Base-by-base conservation (phyloP, 208 protist species). In the Leishmania mexicana region DNA sequence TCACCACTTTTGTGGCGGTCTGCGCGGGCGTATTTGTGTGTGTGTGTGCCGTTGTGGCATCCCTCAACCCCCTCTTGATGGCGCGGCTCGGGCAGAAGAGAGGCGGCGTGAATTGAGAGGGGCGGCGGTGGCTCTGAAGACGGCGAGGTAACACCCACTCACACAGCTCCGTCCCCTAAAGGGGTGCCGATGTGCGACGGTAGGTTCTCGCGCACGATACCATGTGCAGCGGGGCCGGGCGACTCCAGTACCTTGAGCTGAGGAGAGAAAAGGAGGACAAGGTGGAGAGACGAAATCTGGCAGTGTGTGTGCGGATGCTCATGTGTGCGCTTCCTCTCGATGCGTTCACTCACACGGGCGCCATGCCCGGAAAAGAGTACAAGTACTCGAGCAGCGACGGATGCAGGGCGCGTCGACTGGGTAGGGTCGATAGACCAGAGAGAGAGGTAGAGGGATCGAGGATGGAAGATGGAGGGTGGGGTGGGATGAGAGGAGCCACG, bases 401-500 rank as follows among this genome's bases (percentile, higher is more conserved):
- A 73, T 47, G 68, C 24, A 73, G 68, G 68, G 7, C 28, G 2
- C 21, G 10, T 19, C 24, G 68, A 73, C 42, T 13, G 42, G n/a
- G 35, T 53, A n/a, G 42, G 42, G 21, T 31, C n/a, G 17, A 53
- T 24, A 38, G 28, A 77, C 98, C 6, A 85, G 98, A 35, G 93
- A 35, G 93, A 80, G 90, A 24, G 86, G 98, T 17, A 90, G 98
- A 80, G 57, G 35, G 54, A 80, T 42, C 28, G 8, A 31, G 40
- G 49, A 15, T 58, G n/a, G 42, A 13, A 35, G n/a, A 42, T 24
- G 31, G 62, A 65, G 42, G 45, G 45, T 49, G 11, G 0, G 8
- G 45, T 49, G 10, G 49, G 7, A 38, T 42, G 15, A 17, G 49
- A 21, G 45, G 31, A 62, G 72, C 42, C 62, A 31, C 5, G 24